A percentile compares a stretch with the other conserved stretches of the same genome.
These are phyloP conservation scores for Suhomyces faveliae DNA, from an alignment of 805 yeast genomes.

Conservation along the genomic window DNA sequence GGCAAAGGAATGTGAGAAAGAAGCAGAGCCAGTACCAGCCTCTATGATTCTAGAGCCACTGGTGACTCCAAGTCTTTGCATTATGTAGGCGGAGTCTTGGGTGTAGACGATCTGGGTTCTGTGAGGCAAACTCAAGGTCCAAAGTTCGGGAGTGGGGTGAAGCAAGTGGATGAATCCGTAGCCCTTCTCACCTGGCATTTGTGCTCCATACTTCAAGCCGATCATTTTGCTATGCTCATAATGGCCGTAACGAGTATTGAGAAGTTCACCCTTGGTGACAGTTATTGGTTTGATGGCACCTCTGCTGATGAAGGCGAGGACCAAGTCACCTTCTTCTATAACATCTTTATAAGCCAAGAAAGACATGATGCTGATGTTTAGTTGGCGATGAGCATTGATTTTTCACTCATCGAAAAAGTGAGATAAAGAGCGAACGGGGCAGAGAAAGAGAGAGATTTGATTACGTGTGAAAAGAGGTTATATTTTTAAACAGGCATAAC, in stretches of 20 bases:
- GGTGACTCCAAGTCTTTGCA: slow-evolving; percentile 73
- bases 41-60: slow-evolving; percentile 83
- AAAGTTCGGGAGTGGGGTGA: slow-evolving; percentile 91
- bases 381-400: neutral
- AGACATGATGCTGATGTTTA: slow-evolving; percentile 30
- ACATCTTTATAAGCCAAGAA: slow-evolving; percentile 59
- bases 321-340: slow-evolving; percentile 86
- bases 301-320: slow-evolving; percentile 81
- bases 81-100: slow-evolving; percentile 88
- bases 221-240: slow-evolving; percentile 85
- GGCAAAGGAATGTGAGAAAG: slow-evolving; percentile 89
- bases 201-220: slow-evolving; percentile 80
- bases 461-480: neutral
- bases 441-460: neutral
- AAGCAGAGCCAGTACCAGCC: slow-evolving; percentile 98
- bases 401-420: neutral
- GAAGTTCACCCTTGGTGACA: slow-evolving; percentile 54
- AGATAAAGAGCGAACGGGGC: too few relatives aligned
- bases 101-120: slow-evolving; percentile 97
- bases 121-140: slow-evolving; percentile 96
- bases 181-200: slow-evolving; percentile 71
- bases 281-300: slow-evolving; percentile 73
- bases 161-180: slow-evolving; percentile 83
- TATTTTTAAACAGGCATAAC: neutral
- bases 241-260: slow-evolving; percentile 87